Evolutionary conservation across 2,329 filamentous ascomycete genomes (phyloP), one percentile per base, ranked within the genome.

Genomic region (Ambrosiella beaveri): DNA sequence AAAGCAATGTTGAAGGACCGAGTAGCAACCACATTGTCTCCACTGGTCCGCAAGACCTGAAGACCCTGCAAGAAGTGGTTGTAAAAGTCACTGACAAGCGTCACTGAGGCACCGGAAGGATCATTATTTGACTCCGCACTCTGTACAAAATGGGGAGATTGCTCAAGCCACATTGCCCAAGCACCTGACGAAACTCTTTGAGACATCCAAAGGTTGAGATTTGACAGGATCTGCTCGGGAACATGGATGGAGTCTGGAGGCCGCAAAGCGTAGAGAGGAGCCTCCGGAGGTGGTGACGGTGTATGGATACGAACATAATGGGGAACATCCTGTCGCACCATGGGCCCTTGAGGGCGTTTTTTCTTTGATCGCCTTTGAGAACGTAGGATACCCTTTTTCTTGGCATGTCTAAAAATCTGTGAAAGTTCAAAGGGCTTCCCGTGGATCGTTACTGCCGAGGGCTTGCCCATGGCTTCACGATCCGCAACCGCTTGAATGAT

Each of bases 1-100:
- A 60, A 60, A n/a, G 59, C 59, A 55, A 60, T 56, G 52, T 60
- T 60, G 56, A 60, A 60, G 8, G 59, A 60, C 27, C 56, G 56
- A 8, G 56, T 57, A 7, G 59, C 59, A 19, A 51, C 53, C 4
- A 44, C 19, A 36, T 55, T 49, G 27, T 57, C 45, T 4, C 56
- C 39, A 13, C 41, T 58, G 2, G 56, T 54, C 36, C 44, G 56
- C 51, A 60, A 13, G 7, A 50, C 54, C 38, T 60, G 56, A 5
- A 60, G 56, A 11, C 59, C 59, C 36, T 58, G 59, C 7, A 58
- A 36, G 41, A 57, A 60, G 37, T 60, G 56, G 56, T 60, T 60
- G 45, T 60, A 60, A 36, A 60, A 60, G 50, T 60, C 59, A 17
- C 59, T 60, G 8, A 60, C 56, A 17, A 60, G 58, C 15, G 58